Evolutionary conservation across 306 rosid species (phyloP).

Genomic region (Begonia fuchsioides): DNA sequence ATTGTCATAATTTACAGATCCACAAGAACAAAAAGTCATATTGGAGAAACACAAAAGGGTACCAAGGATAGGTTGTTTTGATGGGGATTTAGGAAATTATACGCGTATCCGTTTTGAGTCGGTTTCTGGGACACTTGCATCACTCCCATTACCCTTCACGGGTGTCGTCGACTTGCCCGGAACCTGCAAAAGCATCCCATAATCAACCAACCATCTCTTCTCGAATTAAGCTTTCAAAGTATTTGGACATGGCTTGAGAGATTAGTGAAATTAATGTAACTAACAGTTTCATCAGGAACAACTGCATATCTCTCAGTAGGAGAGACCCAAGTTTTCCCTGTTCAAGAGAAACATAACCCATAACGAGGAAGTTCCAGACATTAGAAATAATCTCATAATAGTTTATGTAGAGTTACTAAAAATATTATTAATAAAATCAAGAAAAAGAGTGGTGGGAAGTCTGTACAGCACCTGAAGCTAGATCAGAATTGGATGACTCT

Average conservation of each 20-base stretch:
- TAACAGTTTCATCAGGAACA: slow-evolving; percentile 91
- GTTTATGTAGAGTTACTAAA: too few relatives aligned
- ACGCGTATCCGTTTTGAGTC: slow-evolving; percentile 44
- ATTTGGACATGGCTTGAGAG: neutral
- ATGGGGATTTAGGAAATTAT: slow-evolving; percentile 8
- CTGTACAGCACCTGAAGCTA: slow-evolving; percentile 46
- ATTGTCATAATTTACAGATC: too few relatives aligned
- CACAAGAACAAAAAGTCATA: too few relatives aligned
- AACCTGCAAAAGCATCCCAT: slow-evolving; percentile 31
- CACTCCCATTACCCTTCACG: slow-evolving; percentile 35
- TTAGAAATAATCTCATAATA: too few relatives aligned
- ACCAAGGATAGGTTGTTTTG: too few relatives aligned
- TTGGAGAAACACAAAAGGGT: too few relatives aligned
- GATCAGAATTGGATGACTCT: slow-evolving; percentile 50
- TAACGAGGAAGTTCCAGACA: slow-evolving; percentile 5
- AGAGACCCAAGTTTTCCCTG: slow-evolving; percentile 61
- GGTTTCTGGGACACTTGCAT: slow-evolving; percentile 60
- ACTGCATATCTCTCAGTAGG: slow-evolving; percentile 79
- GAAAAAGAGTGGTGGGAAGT: slow-evolving; percentile 4
- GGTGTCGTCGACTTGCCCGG: slow-evolving; percentile 31
- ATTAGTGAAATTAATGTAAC: slow-evolving; percentile 10
- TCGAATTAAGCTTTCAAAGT: slow-evolving; percentile 1
- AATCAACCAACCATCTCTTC: too few relatives aligned
- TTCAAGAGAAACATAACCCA: slow-evolving; percentile 1
- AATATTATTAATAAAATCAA: slow-evolving; percentile 1